Base-by-base conservation (phyloP, 495 filamentous ascomycete genomes). In the Penicillium coprophilum region DNA sequence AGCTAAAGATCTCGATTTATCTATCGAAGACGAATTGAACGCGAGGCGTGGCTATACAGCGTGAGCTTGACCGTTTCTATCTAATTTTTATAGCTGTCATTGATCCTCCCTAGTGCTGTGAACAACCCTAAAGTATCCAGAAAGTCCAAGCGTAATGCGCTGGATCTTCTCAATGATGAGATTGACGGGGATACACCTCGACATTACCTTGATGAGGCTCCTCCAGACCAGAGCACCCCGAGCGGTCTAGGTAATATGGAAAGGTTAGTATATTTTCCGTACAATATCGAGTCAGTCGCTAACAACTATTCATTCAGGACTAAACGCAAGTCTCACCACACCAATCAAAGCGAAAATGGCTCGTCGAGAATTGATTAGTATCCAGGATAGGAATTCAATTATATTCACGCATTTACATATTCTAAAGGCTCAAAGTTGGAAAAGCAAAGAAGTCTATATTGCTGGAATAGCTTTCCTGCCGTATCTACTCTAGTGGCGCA, bases 61-160 rank as follows among this genome's bases (percentile, higher is more conserved):
- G 62, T 68, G 34, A 46, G 60, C 19, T 30, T 36, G 46, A 7
- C n/a, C 6, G 15, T 38, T 38, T 1, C 21, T 2, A 15, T 20
- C 24, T 23, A 1, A n/a, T 4, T 23, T 15, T n/a, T 19, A 36
- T 15, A 24, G 2, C 6, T 7, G 6, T 23, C 36, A 36, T 0
- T 48, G 31, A 44, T 34, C 12, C 4, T 43, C 12, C 7, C 11
- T 31, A 78, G 75, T 2, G 65, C 73, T 21, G 47, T 77, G 15
- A 72, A 73, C 27, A 79, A 78, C 50, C 73, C 76, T 13, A 70
- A 70, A 6, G 65, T 72, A 5, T 78, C 76, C 0, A 67, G 71
- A 5, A 63, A 70, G 43, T 71, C 76, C 50, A 79, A 79, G 60
- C 32, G 71, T 48, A 67, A 71, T 27, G 75, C 73, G 17, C 49